Base-by-base conservation (phyloP, 495 filamentous ascomycete genomes). In the Xylaria flabelliformis region DNA sequence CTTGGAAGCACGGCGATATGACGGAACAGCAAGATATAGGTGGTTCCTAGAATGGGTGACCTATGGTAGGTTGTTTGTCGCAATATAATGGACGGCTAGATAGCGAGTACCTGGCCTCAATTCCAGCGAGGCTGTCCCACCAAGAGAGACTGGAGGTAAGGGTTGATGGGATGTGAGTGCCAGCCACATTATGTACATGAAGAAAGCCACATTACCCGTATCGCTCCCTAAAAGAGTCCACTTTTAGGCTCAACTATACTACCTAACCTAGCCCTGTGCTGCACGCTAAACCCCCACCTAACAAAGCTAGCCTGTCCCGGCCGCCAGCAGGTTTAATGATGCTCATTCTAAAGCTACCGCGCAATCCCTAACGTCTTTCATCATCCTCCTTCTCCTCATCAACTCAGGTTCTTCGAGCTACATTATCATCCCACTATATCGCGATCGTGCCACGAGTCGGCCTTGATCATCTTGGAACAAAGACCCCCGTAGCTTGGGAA, bases 51-150 rank as follows among this genome's bases (percentile, higher is more conserved):
- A 72, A 64, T 39, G 41, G 68, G 69, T 58, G 36, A 59, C 69
- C 46, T 72, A 61, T 66, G 72, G 69, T 66, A 71, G 61, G 58
- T 41, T 72, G 73, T 69, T 29, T 73, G 73, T 78, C 53, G 61
- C 39, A 12, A 50, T 51, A 41, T 66, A 44, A n/a, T 51, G 24
- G 41, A 32, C 46, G n/a, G 24, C 41, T 32, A 67, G 63, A 13
- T 2, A 64, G 42, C 42, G 32, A 41, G 15, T 39, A 59, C 26
- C 55, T 34, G 55, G 8, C 55, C 55, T 39, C 55, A 39, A n/a
- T 32, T 32, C 53, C 36, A 59, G 66, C 66, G 51, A 69, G 67
- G 67, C 55, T 69, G 67, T 69, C 55, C 55, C 66, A 59, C 67
- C 55, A 69, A 34, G 58, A 53, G 17, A 56, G 26, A 29, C n/a